Base-by-base conservation (phyloP, 305 asterid genomes). In the Fraxinus baroniana region DNA sequence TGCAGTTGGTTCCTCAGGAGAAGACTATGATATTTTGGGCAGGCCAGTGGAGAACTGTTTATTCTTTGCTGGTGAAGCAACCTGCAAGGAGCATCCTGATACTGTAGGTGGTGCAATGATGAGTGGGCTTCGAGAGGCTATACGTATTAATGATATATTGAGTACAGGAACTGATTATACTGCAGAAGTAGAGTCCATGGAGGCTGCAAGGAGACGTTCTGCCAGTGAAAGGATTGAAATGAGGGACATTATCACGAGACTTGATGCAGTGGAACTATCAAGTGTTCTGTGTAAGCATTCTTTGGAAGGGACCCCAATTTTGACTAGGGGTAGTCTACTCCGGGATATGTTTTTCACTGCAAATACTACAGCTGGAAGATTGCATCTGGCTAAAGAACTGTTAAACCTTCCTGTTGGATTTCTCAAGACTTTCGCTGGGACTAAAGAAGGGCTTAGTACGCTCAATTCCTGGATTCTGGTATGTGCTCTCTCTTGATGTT, bases 81-180 rank as follows among this genome's bases (percentile, higher is more conserved):
- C 99, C 17, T 97, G 99, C 88, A 95, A 97, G 93, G 99, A 97
- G 91, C 98, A 97, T 86, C 99, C 99, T 52, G 99, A 97, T 89
- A 97, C 99, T 37, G 99, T 97, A 86, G 99, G 99, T 83, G 99
- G 99, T 84, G 99, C 99, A 84, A 95, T 97, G 96, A 89, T 97
- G 95, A 95, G 99, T 80, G 99, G 98, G 78, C 93, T 97, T 74
- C 92, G 99, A 24, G 99, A 97, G 90, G 99, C 99, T 18, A 94
- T 95, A 60, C 98, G 99, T 2, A 93, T 97, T 80, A 88, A 90
- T 80, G 97, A 93, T 86, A 87, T 97, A 90, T 81, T 95, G 88
- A 89, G 77, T 39, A 85, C 89, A 68, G 99, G 99, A 79, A 92
- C 92, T 85, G 98, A 97, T 86, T 92, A 87, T 87, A 89, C 90